Percentiles rank a stretch among this genome's conserved stretches.
phyloP scores from a whole-genome alignment of 352 stramenopile genomes.

The Globisporangium nunn region DNA sequence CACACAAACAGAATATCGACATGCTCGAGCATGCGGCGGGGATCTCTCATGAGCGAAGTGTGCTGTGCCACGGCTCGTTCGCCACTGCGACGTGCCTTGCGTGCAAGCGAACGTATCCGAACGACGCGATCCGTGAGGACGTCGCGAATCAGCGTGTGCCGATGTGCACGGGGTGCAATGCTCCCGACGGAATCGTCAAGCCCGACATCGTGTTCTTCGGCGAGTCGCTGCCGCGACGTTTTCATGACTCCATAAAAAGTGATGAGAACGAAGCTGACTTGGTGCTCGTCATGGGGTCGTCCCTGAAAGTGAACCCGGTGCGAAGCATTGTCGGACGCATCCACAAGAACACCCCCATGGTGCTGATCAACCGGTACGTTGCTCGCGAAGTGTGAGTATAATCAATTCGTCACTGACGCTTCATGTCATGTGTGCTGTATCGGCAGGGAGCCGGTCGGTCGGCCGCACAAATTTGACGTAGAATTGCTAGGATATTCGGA shows the following conservation, averaged over 20 bases:
- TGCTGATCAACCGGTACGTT: conserved; percentile 71
- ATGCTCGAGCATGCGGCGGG: conserved; percentile 92
- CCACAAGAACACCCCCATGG: conserved; percentile 74
- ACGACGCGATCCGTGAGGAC: conserved; percentile 82
- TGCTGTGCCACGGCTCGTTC: conserved; percentile 95
- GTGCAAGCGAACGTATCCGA: conserved; percentile 78
- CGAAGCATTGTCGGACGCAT: conserved; percentile 84
- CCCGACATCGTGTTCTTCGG: conserved; percentile 98
- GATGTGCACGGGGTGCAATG: conserved; percentile 66
- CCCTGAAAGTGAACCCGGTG: conserved; percentile 95
- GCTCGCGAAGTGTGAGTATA: background rate
- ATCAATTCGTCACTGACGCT: background rate
- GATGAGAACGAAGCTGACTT: conserved; percentile 89
- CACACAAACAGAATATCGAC: conserved; percentile 94
- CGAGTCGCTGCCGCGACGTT: conserved; percentile 88
- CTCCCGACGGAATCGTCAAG: conserved; percentile 92
- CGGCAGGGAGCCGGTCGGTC: conserved; percentile 62
- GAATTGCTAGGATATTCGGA: conserved; percentile 80
- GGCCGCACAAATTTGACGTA: conserved; percentile 80
- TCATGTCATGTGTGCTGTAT: background rate
- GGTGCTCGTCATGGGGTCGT: conserved; percentile 99
- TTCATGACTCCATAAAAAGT: conserved; percentile 82
- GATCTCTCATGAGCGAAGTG: conserved; percentile 83
- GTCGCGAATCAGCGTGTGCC: conserved; percentile 73
- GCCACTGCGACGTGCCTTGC: conserved; percentile 88